Evolutionary conservation across 345 rosid species (phyloP), one percentile per base, ranked within the genome.

Genomic region (Citrus hindsii): DNA sequence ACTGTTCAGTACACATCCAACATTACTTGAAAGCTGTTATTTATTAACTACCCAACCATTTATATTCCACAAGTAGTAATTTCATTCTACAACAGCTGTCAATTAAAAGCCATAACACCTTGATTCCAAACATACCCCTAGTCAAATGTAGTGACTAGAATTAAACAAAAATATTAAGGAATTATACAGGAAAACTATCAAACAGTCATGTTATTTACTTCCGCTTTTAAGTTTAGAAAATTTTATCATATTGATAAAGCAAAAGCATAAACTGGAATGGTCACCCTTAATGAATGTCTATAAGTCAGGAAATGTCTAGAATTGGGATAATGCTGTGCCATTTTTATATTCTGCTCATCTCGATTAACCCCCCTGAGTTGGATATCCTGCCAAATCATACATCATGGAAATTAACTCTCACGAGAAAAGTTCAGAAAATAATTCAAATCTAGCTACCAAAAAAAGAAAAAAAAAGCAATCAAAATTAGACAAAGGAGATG

Each of bases 311-410:
- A 95, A 77, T 93, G 99, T 74, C 92, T 86, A 66, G 96, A 93
- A 84, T 95, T 92, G 35, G 98, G 98, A 83, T 55, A 91, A 77
- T 86, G 75, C 67, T 82, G 79, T 21, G 96, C 98, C 99, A 95
- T 95, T 83, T 87, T 81, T 76, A 95, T 95, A 85, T 90, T 88
- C 83, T 89, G 92, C 89, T 95, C 99, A 74, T 92, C 97, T 28
- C 99, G 94, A 77, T 93, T 95, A 73, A 92, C 99, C 6, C 99
- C 99, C 85, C 99, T 87, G 71, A 95, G 94, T 88, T 93, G 99
- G 74, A 95, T 91, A 87, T 95, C 99, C 99, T 95, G 90, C 85
- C 76, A 77, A 69, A 59, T 75, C 46, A 74, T 25, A 69, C 56
- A 75, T 30, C 70, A 60, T 22, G 27, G 33, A 74, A 19, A 33